A percentile compares a stretch with the other conserved stretches of the same genome.
phyloP scores from a whole-genome alignment of 257 asterid species.

The Anisodus tanguticus region DNA sequence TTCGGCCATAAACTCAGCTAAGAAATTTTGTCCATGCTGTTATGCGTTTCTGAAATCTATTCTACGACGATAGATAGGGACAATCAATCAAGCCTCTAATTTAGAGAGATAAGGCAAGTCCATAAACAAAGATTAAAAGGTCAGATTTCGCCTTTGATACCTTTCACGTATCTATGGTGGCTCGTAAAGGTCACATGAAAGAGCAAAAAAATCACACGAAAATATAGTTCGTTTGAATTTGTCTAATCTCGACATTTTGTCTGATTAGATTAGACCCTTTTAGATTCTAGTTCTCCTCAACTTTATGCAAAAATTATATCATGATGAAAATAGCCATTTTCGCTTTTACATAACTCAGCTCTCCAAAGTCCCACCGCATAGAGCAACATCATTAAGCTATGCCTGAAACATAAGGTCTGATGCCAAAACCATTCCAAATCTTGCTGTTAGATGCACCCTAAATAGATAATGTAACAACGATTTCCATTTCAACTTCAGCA shows the following conservation, averaged over 20 bases:
- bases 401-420: not conserved
- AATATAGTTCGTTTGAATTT: not conserved
- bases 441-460: not conserved
- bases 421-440: not conserved
- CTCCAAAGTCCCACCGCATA: no score
- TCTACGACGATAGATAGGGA: no score
- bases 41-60: no score
- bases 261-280: not conserved
- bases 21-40: no score
- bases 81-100: not conserved
- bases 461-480: not conserved
- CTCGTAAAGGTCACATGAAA: not conserved
- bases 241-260: not conserved
- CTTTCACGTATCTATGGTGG: not conserved
- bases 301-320: not conserved
- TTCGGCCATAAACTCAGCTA: no score
- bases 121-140: not conserved
- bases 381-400: not conserved
- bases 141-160: not conserved
- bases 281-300: not conserved
- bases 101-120: not conserved
- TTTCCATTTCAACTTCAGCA: slow-evolving; percentile 11
- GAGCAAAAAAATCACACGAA: not conserved
- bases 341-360: not conserved
- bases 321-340: not conserved